These are phyloP conservation scores for Cyberlindnera veronae DNA, from an alignment of 805 yeast species.

Conservation along the genomic window DNA sequence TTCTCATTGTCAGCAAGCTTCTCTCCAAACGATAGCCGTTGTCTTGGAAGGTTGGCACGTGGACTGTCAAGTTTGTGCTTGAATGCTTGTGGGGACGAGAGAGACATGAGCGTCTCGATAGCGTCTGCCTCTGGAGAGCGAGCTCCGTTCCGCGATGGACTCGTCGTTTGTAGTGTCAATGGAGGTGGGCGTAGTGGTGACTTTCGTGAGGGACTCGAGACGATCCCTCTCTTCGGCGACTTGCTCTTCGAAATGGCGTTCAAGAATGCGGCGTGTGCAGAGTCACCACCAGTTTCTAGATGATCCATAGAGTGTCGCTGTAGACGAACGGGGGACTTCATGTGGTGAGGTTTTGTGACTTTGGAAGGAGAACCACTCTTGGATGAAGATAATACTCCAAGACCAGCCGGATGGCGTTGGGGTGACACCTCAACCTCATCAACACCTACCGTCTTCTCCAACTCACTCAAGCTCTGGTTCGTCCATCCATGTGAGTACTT, in stretches of 20 bases:
- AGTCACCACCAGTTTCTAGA: slow-evolving; percentile 27
- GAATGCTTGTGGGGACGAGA: slow-evolving; percentile 26
- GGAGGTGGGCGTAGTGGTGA: slow-evolving; percentile 9
- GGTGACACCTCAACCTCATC: slow-evolving; percentile 2
- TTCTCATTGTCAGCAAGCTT: slow-evolving; percentile 7
- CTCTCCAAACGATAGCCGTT: slow-evolving; percentile 25
- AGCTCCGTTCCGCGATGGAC: slow-evolving; percentile 3
- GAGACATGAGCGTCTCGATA: slow-evolving; percentile 38
- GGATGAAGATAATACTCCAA: slow-evolving; percentile 6
- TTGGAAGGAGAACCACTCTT: slow-evolving; percentile 10
- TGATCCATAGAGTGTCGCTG: slow-evolving; percentile 20
- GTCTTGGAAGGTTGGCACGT: slow-evolving; percentile 15
- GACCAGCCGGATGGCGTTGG: slow-evolving; percentile 3
- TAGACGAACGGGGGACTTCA: slow-evolving; percentile 10
- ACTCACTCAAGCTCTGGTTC: slow-evolving; percentile 28
- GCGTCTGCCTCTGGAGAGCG: slow-evolving; percentile 36
- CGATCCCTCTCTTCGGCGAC: slow-evolving; percentile 27
- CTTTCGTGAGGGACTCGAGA: slow-evolving; percentile 4
- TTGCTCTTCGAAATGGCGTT: slow-evolving; percentile 34
- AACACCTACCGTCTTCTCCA: slow-evolving; percentile 21
- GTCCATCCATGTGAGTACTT: slow-evolving; percentile 34
- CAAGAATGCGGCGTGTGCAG: slow-evolving; percentile 39
- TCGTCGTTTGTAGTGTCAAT: slow-evolving; percentile 8
- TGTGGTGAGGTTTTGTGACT: slow-evolving; percentile 15
- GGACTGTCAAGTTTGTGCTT: slow-evolving; percentile 2